Conservation (phyloP, 495 filamentous ascomycete genomes). For the Rusavskia elegans region DNA sequence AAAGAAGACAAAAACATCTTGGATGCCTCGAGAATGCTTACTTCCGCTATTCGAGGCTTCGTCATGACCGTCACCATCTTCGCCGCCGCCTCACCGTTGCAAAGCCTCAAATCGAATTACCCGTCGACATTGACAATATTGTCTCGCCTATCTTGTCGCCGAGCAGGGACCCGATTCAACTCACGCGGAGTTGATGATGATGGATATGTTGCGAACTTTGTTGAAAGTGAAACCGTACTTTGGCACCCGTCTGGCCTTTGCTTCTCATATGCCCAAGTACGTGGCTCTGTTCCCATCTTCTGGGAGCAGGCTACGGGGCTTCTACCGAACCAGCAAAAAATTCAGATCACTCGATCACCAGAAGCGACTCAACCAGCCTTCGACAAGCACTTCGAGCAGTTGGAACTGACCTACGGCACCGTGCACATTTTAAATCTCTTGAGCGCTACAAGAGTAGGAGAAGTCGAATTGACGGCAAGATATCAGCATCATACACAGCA, state of each 20-base stretch:
- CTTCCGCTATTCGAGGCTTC: slow-evolving; percentile 87
- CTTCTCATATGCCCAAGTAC: slow-evolving; percentile 87
- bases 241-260: slow-evolving; percentile 60
- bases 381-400: slow-evolving; percentile 74
- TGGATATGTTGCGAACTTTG: slow-evolving; percentile 88
- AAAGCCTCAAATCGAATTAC: slow-evolving; percentile 36
- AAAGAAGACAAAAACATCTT: slow-evolving; percentile 54
- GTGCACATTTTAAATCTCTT: slow-evolving; percentile 86
- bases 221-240: slow-evolving; percentile 49
- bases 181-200: slow-evolving; percentile 94
- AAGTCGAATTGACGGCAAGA: slow-evolving; percentile 60
- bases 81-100: slow-evolving; percentile 31
- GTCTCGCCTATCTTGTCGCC: slow-evolving; percentile 76
- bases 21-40: slow-evolving; percentile 74
- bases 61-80: slow-evolving; percentile 71
- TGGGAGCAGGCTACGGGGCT: slow-evolving; percentile 90
- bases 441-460: slow-evolving; percentile 69
- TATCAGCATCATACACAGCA: slow-evolving; percentile 62
- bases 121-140: slow-evolving; percentile 77
- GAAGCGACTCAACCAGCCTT: slow-evolving; percentile 94
- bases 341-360: slow-evolving; percentile 70
- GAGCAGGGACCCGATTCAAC: slow-evolving; percentile 93
- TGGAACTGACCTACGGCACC: slow-evolving; percentile 73
- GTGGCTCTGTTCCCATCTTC: slow-evolving; percentile 88
- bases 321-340: slow-evolving; percentile 87